Evolutionary conservation across 208 protist genomes (phyloP), one percentile per base, ranked within the genome.

Genomic region (Histomonas meleagridis): DNA sequence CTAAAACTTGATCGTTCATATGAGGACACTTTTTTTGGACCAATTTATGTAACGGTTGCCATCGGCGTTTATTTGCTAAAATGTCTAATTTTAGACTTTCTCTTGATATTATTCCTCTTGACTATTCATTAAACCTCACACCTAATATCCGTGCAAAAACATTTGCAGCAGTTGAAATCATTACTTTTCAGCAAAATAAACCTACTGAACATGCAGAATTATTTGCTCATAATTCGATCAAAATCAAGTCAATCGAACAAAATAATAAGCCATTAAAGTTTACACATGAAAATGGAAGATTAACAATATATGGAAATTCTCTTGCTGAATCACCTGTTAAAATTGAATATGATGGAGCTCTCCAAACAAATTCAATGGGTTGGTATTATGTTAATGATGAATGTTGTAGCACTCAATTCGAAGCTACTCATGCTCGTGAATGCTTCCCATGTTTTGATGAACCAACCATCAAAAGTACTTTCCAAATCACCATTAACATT

Each of bases 361-460:
- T 86, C 38, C 46, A 86, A 26, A 40, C n/a, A 2, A 26, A 26
- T 12, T 55, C 43, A 18, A 86, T 46, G 23, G 76, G 76, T 16
- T 86, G 43, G 40, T 86, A 86, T 46, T 86, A 86, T 28, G 46
- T 86, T 55, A 86, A 86, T 46, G 76, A 86, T 38, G 46, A 43
- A 16, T 51, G 40, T 16, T 43, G 40, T 21, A 60, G 40, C 40
- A 92, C 93, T 26, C 93, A 94, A 69, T 92, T 93, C 46, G 81
- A 93, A 78, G 40, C 93, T 2, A 79, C 38, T 23, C 14, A 90
- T 23, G 93, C 93, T n/a, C 91, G 93, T 49, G 35, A 81, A 38
- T 26, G 48, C 4, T 90, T 94, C 4, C 92, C 93, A 38, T 94
- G 93, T 86, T 94, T 91, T 81, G 93, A 94, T 69, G 93, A 94